Evolutionary conservation across 2,329 filamentous ascomycete genomes (phyloP).

Genomic region (Parastagonospora nodorum): DNA sequence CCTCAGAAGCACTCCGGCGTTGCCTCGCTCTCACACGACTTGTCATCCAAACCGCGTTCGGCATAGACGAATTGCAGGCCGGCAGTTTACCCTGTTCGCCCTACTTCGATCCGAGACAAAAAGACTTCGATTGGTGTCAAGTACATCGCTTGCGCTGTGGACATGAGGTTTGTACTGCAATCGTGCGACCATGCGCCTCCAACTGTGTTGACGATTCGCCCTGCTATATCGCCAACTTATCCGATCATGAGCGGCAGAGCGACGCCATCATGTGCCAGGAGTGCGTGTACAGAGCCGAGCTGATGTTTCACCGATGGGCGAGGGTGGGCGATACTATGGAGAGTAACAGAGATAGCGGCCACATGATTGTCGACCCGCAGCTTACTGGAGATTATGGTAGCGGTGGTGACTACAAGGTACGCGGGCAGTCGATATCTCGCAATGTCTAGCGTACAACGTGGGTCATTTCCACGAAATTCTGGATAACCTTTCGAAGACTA

Average conservation of each 20-base stretch:
- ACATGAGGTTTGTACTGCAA: conserved; percentile 13
- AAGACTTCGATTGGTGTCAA: not conserved
- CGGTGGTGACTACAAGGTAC: too few relatives aligned
- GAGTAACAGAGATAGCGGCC: not conserved
- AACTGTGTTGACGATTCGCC: conserved; percentile 11
- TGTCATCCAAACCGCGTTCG: conserved; percentile 3
- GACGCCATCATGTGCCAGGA: conserved; percentile 18
- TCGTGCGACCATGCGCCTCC: conserved; percentile 7
- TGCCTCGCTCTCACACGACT: conserved; percentile 12
- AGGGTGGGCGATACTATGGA: not conserved
- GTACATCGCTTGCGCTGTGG: conserved; percentile 18
- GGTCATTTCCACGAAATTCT: too few relatives aligned
- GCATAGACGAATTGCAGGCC: not conserved
- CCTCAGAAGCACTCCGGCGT: not conserved
- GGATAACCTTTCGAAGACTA: too few relatives aligned
- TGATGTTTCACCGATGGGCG: conserved; percentile 14
- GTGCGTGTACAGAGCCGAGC: conserved; percentile 13
- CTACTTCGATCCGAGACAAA: not conserved
- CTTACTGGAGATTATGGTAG: too few relatives aligned
- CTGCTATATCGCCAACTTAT: not conserved
- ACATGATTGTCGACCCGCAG: too few relatives aligned
- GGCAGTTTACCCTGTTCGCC: conserved; percentile 1
- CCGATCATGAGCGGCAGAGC: not conserved
- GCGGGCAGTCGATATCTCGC: too few relatives aligned
- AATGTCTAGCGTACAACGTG: too few relatives aligned